Base-by-base conservation (phyloP, 257 asterid species). In the Fraxinus excelsior region DNA sequence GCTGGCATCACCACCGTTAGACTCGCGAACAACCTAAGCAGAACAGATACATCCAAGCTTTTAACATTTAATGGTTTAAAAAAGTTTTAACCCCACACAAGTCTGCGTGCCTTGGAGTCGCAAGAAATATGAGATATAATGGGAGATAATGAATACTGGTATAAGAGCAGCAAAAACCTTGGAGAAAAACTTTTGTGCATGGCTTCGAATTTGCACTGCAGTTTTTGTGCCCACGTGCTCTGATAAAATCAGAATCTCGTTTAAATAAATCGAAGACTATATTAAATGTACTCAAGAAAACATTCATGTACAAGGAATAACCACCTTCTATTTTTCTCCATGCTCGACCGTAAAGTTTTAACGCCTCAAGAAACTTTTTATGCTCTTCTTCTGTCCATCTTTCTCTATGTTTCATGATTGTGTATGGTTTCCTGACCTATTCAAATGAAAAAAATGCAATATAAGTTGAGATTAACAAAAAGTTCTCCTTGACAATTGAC, bases 171-270 rank as follows among this genome's bases (percentile, higher is more conserved):
- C 84, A 81, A 71, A 42, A 85, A 95, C 99, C 99, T 95, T 95
- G 82, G 96, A 88, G 87, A 95, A 95, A 78, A 90, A 93, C 80
- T 95, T 95, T 87, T 95, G 99, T 19, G 99, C 99, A 80, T 95
- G 99, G 85, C 99, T 95, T 82, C 99, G 88, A 65, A 95, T 95
- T 87, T 95, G 99, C 76, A 95, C 97, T 2, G 99, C 98, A 21
- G 98, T 93, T 86, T 95, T 95, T 12, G 97, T 87, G 56, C 97
- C 96, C 74, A 95, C 96, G 65, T 93, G 97, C 87, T 90, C 98
- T 95, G 91, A 12, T 70, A 67, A 21, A 29, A 34, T 14, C 64
- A 49, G 35, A 69, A 73, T 26, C 49, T 23, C 34, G 25, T 84
- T 73, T 82, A 75, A 29, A 73, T 13, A 35, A 72, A 70, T 7